Base-by-base conservation (phyloP, 1,284 basidiomycete genomes). In the Vanrija sp. region DNA sequence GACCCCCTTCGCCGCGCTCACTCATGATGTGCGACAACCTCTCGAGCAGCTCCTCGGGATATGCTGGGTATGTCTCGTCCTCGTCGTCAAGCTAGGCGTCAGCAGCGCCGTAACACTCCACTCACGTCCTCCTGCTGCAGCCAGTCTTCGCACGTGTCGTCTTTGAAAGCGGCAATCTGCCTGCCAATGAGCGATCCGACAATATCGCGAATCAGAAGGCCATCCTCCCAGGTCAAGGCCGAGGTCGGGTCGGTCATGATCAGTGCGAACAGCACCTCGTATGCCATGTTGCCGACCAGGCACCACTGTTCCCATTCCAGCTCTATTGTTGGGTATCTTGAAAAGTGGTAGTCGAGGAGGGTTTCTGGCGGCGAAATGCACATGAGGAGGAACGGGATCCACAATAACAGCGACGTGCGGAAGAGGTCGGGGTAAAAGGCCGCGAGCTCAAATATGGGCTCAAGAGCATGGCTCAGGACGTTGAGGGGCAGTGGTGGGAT, bases 31-130 rank as follows among this genome's bases (percentile, higher is more conserved):
- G 85, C 6, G 89, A 85, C 21, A 90, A 74, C 6, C 89, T 79
- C 67, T 91, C 88, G 5, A 91, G 76, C 1, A 86, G 81, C 62
- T 91, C 87, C 66, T 91, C 89, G 57, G 88, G 87, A 19, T 86
- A 80, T 34, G 85, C 83, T 0, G 86, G 87, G 44, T 87, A 85
- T 2, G 78, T 81, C 34, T 88, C 87, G 46, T 90, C 87, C n/a
- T 83, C 85, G 2, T 86, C 85, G 51, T 83, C 83, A 5, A 83
- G 80, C 10, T 85, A 80, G n/a, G 51, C 46, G 29, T 54, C 39
- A 58, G 50, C 45, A 38, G 18, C 15, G 9, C 19, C 10, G 18
- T 23, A 10, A 6, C 15, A 5, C n/a, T 7, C 29, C 14, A 76
- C 81, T 63, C 66, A 90, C 88, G 71, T 91, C 88, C 19, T 67